These are phyloP conservation scores for Fusarium hostae DNA, from an alignment of 2,329 filamentous ascomycete genomes.

Conservation along the genomic window DNA sequence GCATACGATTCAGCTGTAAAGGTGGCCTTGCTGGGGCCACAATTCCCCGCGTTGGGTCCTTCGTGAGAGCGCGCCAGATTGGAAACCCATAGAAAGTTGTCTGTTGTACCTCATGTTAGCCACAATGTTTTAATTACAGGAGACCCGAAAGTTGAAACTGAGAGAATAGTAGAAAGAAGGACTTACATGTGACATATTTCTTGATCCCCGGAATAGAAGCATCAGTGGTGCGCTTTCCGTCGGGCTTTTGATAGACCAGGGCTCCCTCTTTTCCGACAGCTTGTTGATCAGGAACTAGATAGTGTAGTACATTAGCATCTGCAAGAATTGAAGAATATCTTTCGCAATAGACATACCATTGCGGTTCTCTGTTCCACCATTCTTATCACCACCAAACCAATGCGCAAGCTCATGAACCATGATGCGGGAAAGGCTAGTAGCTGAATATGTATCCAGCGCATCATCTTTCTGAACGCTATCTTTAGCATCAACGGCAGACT, in stretches of 20 bases:
- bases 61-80: not conserved
- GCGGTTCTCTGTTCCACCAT: not conserved
- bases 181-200: not conserved
- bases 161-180: not conserved
- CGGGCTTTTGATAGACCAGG: not conserved
- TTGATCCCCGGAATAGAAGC: not conserved
- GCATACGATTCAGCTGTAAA: slow-evolving; percentile 1
- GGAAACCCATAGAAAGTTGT: not conserved
- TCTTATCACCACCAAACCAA: not conserved
- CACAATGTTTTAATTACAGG: rapidly evolving
- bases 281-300: not conserved
- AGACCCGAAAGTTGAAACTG: not conserved
- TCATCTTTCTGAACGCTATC: not conserved
- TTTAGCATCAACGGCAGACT: not conserved
- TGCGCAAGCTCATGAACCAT: slow-evolving; percentile 8
- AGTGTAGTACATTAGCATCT: rapidly evolving
- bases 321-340: rapidly evolving
- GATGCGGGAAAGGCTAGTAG: not conserved
- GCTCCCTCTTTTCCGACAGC: not conserved
- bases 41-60: not conserved
- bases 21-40: not conserved
- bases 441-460: not conserved
- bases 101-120: not conserved
- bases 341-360: not conserved
- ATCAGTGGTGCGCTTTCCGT: not conserved